A percentile compares a stretch with the other conserved stretches of the same genome.
phyloP scores from a whole-genome alignment of 129 eudicot species.

The Escallonia herrerae region DNA sequence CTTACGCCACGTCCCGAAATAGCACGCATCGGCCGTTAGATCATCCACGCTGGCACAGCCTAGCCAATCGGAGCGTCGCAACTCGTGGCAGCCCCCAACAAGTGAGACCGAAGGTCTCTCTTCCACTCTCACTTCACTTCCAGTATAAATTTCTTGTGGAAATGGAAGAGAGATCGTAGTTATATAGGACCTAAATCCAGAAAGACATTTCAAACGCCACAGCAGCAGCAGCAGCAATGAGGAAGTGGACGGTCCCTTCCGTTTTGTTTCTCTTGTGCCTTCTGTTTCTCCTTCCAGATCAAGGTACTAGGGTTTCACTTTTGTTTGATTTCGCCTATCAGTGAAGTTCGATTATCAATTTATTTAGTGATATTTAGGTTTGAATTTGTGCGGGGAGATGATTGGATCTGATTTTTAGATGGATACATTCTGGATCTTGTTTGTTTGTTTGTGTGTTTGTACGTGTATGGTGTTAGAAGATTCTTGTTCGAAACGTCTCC shows the following conservation, averaged over 20 bases:
- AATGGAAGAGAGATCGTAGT: background rate
- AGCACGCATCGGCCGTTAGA: conserved; percentile 31
- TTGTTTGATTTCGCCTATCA: no score
- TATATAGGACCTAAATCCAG: background rate
- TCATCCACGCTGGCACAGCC: conserved; percentile 48
- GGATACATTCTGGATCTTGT: no score
- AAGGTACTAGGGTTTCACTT: conserved; percentile 31
- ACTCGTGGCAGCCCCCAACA: no score
- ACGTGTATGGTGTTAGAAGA: no score
- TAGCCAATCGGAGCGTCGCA: conserved; percentile 12
- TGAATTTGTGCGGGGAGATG: no score
- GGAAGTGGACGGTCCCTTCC: conserved; percentile 86
- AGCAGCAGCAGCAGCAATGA: conserved; percentile 32
- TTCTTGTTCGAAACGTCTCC: no score
- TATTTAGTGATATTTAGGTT: no score
- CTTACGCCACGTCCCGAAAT: background rate
- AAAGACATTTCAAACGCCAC: background rate
- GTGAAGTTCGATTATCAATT: no score
- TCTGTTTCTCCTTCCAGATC: conserved; percentile 89
- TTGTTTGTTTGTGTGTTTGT: no score
- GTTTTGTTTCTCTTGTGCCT: conserved; percentile 69
- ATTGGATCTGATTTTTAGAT: no score
- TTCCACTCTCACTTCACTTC: conserved; percentile 5
- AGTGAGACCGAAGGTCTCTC: background rate
- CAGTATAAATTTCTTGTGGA: conserved; percentile 16